A percentile compares a stretch with the other conserved stretches of the same genome.
These are phyloP conservation scores for Paratinospora sagittata DNA, from an alignment of 164 flowering plant species.

Conservation along the genomic window DNA sequence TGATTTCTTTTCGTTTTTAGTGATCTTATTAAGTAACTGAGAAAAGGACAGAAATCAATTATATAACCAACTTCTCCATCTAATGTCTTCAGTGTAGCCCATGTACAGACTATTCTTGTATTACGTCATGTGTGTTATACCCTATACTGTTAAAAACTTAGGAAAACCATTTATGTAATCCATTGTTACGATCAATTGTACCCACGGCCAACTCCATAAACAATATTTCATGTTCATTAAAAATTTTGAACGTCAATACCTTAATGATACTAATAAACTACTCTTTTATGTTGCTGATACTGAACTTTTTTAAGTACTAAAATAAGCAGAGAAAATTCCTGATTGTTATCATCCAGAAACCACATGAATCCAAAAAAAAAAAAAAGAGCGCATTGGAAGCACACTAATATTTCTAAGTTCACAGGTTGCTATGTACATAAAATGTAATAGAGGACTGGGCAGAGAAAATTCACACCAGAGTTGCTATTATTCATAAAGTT, in stretches of 20 bases:
- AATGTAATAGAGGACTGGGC: not conserved
- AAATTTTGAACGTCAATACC: too few species aligned
- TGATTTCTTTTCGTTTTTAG: not conserved
- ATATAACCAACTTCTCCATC: not conserved
- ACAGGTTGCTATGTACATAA: not conserved
- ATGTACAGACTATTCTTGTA: not conserved
- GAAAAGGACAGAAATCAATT: not conserved
- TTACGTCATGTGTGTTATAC: not conserved
- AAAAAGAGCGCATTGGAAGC: not conserved
- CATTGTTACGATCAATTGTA: not conserved
- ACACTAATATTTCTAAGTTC: not conserved
- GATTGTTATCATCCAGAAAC: constrained; percentile 2
- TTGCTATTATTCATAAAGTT: not conserved
- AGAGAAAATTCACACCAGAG: constrained; percentile 53
- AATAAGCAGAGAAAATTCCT: not conserved
- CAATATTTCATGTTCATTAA: too few species aligned
- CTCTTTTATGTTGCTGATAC: too few species aligned
- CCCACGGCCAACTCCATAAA: too few species aligned
- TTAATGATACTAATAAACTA: too few species aligned
- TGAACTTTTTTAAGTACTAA: too few species aligned
- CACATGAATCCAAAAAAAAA: not conserved
- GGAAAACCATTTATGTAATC: not conserved
- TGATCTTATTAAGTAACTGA: not conserved
- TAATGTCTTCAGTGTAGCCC: not conserved
- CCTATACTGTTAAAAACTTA: not conserved